phyloP scores from a whole-genome alignment of 345 rosid species.

The Barbarea vulgaris region DNA sequence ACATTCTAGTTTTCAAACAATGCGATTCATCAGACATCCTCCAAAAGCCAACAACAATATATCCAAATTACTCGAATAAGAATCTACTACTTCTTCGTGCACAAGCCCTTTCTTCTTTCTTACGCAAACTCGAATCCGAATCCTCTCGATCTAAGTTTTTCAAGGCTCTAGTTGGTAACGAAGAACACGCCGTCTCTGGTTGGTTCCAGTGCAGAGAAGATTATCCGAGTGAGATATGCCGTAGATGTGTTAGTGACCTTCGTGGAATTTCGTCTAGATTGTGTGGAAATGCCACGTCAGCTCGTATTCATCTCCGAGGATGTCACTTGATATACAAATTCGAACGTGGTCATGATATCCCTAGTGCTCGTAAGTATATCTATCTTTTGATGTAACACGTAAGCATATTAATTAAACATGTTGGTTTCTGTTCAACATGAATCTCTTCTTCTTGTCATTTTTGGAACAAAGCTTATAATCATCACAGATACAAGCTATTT shows the following conservation, averaged over 20 bases:
- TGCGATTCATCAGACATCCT: constrained; percentile 43
- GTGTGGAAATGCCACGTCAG: constrained; percentile 55
- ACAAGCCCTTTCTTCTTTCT: constrained; percentile 49
- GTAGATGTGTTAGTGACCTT: constrained; percentile 52
- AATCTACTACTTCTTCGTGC: constrained; percentile 38
- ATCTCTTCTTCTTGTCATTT: not conserved
- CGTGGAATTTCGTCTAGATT: constrained; percentile 40
- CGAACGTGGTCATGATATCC: constrained; percentile 30
- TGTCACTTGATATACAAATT: constrained; percentile 62
- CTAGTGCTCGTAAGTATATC: constrained; percentile 28
- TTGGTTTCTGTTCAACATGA: not conserved
- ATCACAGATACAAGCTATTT: constrained; percentile 28
- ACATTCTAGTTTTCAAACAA: constrained; percentile 54
- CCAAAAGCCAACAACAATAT: not conserved
- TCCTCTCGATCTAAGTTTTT: constrained; percentile 58
- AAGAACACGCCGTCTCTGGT: constrained; percentile 52
- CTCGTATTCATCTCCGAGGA: constrained; percentile 68
- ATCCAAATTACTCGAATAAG: constrained; percentile 1
- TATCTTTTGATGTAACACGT: not conserved
- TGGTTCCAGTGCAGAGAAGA: constrained; percentile 71
- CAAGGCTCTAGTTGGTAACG: constrained; percentile 53
- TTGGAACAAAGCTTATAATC: constrained; percentile 19
- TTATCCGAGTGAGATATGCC: constrained; percentile 50
- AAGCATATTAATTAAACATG: not conserved
- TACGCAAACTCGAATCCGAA: constrained; percentile 48